Base-by-base conservation (phyloP, 2,329 filamentous ascomycete genomes). In the Pyricularia sp. region DNA sequence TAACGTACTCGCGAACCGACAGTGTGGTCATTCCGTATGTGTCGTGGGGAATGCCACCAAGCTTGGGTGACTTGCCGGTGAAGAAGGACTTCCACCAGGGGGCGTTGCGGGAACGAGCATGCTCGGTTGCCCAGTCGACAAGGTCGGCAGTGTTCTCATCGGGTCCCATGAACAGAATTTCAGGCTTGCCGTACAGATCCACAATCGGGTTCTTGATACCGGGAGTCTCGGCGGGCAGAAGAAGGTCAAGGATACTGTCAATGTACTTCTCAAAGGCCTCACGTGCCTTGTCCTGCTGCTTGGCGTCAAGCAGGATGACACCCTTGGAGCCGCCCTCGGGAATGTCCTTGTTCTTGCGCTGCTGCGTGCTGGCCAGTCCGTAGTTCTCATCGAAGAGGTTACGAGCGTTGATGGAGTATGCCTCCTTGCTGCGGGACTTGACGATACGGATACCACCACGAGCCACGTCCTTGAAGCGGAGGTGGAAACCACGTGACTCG, bases 1-100 rank as follows among this genome's bases (percentile, higher is more conserved):
- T 88, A 73, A 99, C 92, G 75, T 96, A 99, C 80, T 99, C 93
- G 64, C 95, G 93, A 66, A 99, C 94, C 6, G 94, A 97, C 69
- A 98, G 82, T 0, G 95, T 98, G 0, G 95, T 99, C 95, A 99
- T 99, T 75, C 95, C 95, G 77, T 99, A 99, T 59, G 85, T 82
- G 78, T 99, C 95, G 80, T 99, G 95, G 55, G 95, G 95, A 73
- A 99, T 99, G 77, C 95, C 95, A 72, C 95, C 95, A 17, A 99
- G 86, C 80, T 92, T 95, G 68, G 93, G 95, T 74, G 93, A 97
- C 86, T 99, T 99, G 76, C 95, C 95, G 2, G 95, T 99, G 85
- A 99, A 99, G 87, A 99, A 99, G 0, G 95, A 99, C 85, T 99
- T 99, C 95, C 95, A 99, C 93, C 94, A 99, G 31, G 93, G 93